phyloP scores from a whole-genome alignment of 805 yeast genomes.

The Spathaspora girioi region DNA sequence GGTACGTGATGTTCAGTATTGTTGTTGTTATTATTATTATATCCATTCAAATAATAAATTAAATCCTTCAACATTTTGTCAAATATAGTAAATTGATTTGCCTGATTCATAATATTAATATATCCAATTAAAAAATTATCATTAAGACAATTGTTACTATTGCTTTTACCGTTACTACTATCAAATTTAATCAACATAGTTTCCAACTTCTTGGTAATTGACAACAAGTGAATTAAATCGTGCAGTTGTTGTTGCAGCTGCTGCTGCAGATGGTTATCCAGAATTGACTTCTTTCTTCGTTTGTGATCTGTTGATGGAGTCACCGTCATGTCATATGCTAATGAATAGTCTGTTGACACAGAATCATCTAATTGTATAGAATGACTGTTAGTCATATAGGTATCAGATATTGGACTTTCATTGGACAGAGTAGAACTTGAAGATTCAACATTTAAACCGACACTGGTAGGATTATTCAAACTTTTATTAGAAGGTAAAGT shows the following conservation, averaged over 20 bases:
- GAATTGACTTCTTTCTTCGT: neutral
- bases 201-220: constrained; percentile 24
- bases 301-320: neutral
- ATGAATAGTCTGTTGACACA: neutral
- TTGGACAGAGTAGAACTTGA: neutral
- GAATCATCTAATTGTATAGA: neutral
- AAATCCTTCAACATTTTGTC: constrained; percentile 18
- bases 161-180: constrained; percentile 9
- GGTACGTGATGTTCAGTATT: neutral
- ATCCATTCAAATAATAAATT: constrained; percentile 18
- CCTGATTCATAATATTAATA: constrained; percentile 14
- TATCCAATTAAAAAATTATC: constrained; percentile 34
- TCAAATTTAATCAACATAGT: constrained; percentile 11
- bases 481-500: constrained; percentile 7
- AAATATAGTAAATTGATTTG: constrained; percentile 14
- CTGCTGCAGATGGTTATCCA: neutral
- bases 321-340: neutral
- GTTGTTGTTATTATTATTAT: constrained; percentile 6
- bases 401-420: neutral
- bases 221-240: constrained; percentile 25
- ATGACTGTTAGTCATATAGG: neutral
- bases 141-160: constrained; percentile 11
- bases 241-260: neutral
- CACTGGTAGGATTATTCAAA: constrained; percentile 10
- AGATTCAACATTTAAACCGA: neutral